Base-by-base conservation (phyloP, 2,329 filamentous ascomycete genomes). In the Coccinonectria pachysandricola region DNA sequence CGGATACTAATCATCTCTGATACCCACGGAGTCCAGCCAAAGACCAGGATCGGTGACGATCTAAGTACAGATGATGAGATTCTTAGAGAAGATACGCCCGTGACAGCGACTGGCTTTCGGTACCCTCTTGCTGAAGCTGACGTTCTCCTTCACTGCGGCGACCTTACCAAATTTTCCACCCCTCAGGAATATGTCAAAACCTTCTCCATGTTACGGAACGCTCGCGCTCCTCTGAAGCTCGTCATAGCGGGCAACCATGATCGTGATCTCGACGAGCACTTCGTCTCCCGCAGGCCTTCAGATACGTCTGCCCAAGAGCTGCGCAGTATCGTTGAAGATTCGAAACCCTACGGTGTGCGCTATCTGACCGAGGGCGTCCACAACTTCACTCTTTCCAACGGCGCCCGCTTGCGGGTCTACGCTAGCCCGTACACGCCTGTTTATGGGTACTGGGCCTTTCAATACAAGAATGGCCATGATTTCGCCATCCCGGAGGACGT, bases 221-320 rank as follows among this genome's bases (percentile, higher is more conserved):
- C 68, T n/a, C 36, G 55, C 5, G 64, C 67, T 2, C 60, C 63
- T 0, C 49, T 72, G 6, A 72, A 71, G 35, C 51, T 73, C 4
- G 56, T 62, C 21, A 71, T 74, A 32, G 57, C 67, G 2, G 67
- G 69, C 2, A 72, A 71, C 32, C 68, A 73, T 37, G 67, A 74
- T 37, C 55, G 59, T 23, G 60, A 49, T 0, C 48, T 65, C 20
- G 57, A 68, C 15, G 24, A 33, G 9, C 14, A 21, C 6, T 45
- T 31, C 26, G 47, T 33, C 25, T 14, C 26, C 6, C 8, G 27
- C 3, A 32, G 32, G 4, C 10, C 29, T 7, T n/a, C 24, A 6
- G 26, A 18, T 9, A 26, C 33, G 7, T n/a, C n/a, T n/a, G 43
- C 48, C 4, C 57, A 53, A 0, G 49, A 63, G 15, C 52, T 52